Conservation (phyloP, 345 rosid species). For the Litchi chinensis region DNA sequence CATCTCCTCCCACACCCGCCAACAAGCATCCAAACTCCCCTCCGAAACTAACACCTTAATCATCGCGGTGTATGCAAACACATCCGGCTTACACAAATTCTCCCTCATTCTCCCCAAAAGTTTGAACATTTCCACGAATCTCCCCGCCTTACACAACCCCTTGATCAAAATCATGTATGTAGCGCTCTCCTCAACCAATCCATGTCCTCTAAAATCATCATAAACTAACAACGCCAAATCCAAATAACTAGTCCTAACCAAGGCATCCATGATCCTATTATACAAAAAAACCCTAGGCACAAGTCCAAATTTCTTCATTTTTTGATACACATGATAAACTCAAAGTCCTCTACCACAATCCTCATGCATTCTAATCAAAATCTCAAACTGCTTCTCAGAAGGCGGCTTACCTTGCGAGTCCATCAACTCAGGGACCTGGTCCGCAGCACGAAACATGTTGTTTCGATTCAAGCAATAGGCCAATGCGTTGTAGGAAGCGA, state of each 20-base stretch:
- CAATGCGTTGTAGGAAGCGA: slow-evolving; percentile 82
- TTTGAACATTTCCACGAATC: slow-evolving; percentile 59
- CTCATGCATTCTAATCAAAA: slow-evolving; percentile 88
- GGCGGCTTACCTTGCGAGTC: slow-evolving; percentile 81
- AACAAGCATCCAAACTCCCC: slow-evolving; percentile 72
- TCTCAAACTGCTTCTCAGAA: slow-evolving; percentile 84
- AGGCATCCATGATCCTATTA: slow-evolving; percentile 75
- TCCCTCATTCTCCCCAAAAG: slow-evolving; percentile 70
- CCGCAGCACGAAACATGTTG: slow-evolving; percentile 72
- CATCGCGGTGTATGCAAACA: slow-evolving; percentile 88
- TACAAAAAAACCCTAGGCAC: slow-evolving; percentile 74
- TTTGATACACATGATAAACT: slow-evolving; percentile 77
- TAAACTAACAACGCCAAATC: slow-evolving; percentile 80
- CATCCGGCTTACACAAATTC: slow-evolving; percentile 74
- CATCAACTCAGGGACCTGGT: slow-evolving; percentile 87
- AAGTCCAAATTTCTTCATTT: slow-evolving; percentile 83
- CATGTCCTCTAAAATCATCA: slow-evolving; percentile 69
- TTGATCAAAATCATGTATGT: slow-evolving; percentile 80
- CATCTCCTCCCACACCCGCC: slow-evolving; percentile 89
- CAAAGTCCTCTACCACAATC: slow-evolving; percentile 83
- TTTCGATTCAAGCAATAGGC: slow-evolving; percentile 81
- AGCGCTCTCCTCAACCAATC: slow-evolving; percentile 70
- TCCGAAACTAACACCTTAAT: slow-evolving; percentile 55
- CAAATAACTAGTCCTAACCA: slow-evolving; percentile 62
- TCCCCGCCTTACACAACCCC: slow-evolving; percentile 75